Percentiles rank a stretch among this genome's conserved stretches.
These are phyloP conservation scores for Phytopythium ostracodes DNA, from an alignment of 352 stramenopile genomes.

Conservation along the genomic window DNA sequence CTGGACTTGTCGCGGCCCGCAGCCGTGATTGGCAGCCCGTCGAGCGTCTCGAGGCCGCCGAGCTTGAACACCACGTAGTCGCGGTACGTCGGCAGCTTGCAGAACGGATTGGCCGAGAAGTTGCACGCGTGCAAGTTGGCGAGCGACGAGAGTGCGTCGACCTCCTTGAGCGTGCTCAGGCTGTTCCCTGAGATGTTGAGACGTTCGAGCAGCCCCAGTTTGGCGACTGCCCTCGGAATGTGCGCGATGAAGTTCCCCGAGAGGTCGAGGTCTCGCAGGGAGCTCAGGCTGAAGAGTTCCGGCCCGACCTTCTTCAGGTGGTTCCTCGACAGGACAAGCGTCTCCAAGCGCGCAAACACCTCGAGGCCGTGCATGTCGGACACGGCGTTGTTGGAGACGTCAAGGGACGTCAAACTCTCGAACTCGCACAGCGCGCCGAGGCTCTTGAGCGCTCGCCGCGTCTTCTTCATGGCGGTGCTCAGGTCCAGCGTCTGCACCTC, in stretches of 20 bases:
- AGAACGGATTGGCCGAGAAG: slow-evolving; percentile 71
- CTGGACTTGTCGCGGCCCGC: slow-evolving; percentile 52
- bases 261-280: slow-evolving; percentile 51
- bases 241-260: slow-evolving; percentile 82
- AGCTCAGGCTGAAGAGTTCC: slow-evolving; percentile 38
- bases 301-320: slow-evolving; percentile 58
- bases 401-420: slow-evolving; percentile 41
- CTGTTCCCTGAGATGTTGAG: slow-evolving; percentile 76
- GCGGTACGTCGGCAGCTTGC: slow-evolving; percentile 66
- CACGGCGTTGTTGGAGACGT: slow-evolving; percentile 66
- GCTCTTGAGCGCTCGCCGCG: slow-evolving; percentile 54
- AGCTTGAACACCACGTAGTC: slow-evolving; percentile 75
- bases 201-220: slow-evolving; percentile 44
- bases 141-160: slow-evolving; percentile 54
- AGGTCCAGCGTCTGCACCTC: slow-evolving; percentile 39
- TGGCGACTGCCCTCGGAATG: slow-evolving; percentile 49
- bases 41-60: slow-evolving; percentile 50
- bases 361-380: slow-evolving; percentile 56
- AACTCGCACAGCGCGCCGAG: slow-evolving; percentile 45
- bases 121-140: slow-evolving; percentile 58
- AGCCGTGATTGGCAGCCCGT: slow-evolving; percentile 42
- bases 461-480: slow-evolving; percentile 42
- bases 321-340: slow-evolving; percentile 56
- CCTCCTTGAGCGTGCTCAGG: slow-evolving; percentile 61
- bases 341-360: slow-evolving; percentile 34